Evolutionary conservation across 106 monocot genomes (phyloP).

Genomic region (Phalaenopsis aphrodite): DNA sequence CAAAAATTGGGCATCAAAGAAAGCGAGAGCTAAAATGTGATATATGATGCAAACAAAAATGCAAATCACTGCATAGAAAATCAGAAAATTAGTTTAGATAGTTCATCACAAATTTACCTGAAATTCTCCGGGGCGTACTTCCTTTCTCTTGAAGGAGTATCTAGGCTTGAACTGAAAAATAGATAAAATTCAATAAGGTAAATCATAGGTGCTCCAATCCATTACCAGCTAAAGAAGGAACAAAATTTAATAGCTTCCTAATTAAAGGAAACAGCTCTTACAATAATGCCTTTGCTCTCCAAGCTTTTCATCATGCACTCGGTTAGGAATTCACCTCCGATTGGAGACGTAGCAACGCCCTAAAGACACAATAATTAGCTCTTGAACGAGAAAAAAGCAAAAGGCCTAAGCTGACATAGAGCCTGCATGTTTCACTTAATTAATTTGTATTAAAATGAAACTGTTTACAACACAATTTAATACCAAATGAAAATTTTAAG

Average conservation of each 20-base stretch:
- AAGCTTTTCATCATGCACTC: conserved; percentile 99
- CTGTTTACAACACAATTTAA: background rate
- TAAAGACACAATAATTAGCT: conserved; percentile 12
- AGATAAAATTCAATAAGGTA: conserved; percentile 2
- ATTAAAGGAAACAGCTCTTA: conserved; percentile 26
- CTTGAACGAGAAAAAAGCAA: background rate
- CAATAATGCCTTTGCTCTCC: conserved; percentile 75
- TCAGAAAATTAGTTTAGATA: background rate
- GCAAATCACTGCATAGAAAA: background rate
- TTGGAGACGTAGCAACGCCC: conserved; percentile 81
- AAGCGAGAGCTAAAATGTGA: background rate
- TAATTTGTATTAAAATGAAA: background rate
- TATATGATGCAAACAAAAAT: background rate
- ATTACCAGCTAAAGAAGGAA: background rate
- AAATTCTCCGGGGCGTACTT: conserved; percentile 76
- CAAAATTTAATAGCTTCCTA: background rate
- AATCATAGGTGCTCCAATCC: background rate
- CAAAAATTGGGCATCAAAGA: background rate
- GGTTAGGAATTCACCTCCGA: conserved; percentile 92
- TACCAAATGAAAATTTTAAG: background rate
- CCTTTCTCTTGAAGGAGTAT: conserved; percentile 90
- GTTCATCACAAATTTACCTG: conserved; percentile 39
- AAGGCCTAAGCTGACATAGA: background rate
- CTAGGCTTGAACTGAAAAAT: conserved; percentile 78
- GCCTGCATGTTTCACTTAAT: background rate